phyloP scores from a whole-genome alignment of 768 basidiomycete genomes.

The Mrakia blollopis region DNA sequence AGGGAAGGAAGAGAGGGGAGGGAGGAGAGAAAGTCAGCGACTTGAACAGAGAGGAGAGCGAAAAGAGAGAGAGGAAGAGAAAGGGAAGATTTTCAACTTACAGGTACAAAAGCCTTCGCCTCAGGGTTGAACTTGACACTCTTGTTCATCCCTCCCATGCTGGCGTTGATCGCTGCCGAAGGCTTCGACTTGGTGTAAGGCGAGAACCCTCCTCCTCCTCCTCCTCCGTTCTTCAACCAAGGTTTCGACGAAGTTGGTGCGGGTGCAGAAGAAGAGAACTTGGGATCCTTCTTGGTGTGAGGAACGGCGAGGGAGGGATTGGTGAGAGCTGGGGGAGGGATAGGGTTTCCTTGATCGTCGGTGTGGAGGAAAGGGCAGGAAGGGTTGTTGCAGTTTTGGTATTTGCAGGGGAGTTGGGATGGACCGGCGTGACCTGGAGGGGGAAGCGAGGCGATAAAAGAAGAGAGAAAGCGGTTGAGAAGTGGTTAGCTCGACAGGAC shows the following conservation, averaged over 20 bases:
- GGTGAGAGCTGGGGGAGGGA: conserved; percentile 44
- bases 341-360: conserved; percentile 42
- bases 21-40: not conserved
- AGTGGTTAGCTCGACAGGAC: not conserved
- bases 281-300: conserved; percentile 47
- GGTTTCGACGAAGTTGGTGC: not conserved
- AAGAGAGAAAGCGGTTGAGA: not conserved
- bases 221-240: conserved; percentile 43
- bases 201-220: conserved; percentile 55
- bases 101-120: conserved; percentile 34
- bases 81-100: not conserved
- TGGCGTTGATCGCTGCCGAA: not conserved
- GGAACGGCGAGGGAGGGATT: conserved; percentile 32
- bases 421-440: conserved; percentile 15
- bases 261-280: not conserved
- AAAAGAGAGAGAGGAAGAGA: not conserved
- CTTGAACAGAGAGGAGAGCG: too few species aligned
- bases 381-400: conserved; percentile 45
- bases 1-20: not conserved
- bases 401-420: conserved; percentile 42
- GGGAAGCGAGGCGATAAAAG: not conserved
- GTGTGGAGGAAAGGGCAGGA: conserved; percentile 44
- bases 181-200: conserved; percentile 16
- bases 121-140: conserved; percentile 60
- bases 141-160: conserved; percentile 55